These are phyloP conservation scores for Ceratocystis papillata DNA, from an alignment of 2,329 filamentous ascomycete species.

Conservation along the genomic window DNA sequence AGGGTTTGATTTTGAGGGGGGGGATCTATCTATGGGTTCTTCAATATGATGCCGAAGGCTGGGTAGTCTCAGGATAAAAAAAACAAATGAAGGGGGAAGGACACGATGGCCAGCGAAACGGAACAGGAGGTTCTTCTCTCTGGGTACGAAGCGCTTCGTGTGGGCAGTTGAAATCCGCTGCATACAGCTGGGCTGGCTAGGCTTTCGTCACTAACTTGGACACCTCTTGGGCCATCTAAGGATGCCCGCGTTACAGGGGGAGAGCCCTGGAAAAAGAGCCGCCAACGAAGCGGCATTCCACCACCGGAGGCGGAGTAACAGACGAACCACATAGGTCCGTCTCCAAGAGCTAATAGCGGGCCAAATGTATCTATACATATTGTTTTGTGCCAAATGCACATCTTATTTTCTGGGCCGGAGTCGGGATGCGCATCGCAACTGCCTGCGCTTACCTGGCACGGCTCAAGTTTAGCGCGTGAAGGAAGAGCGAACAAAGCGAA, in stretches of 20 bases:
- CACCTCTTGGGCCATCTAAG: too few species aligned
- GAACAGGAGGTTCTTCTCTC: background rate
- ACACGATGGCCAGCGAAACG: background rate
- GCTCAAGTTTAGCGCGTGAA: background rate
- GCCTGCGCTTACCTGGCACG: background rate
- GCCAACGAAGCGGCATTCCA: background rate
- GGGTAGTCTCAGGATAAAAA: background rate
- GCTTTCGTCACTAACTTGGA: too few species aligned
- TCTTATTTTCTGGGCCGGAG: background rate
- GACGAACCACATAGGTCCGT: background rate
- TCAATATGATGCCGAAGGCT: too few species aligned
- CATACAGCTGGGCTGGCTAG: too few species aligned
- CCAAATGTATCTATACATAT: constrained; percentile 2
- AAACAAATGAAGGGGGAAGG: background rate
- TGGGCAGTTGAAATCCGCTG: too few species aligned
- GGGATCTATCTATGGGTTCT: background rate
- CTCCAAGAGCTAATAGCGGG: background rate
- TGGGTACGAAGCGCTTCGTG: too few species aligned
- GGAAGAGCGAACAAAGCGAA: background rate
- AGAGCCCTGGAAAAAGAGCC: background rate
- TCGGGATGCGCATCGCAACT: background rate
- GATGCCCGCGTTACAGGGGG: background rate
- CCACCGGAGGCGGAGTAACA: constrained; percentile 18
- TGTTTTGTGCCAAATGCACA: background rate
- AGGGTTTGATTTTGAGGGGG: background rate